Evolutionary conservation across 306 rosid genomes (phyloP).

Genomic region (peach (Prunus persica)): DNA sequence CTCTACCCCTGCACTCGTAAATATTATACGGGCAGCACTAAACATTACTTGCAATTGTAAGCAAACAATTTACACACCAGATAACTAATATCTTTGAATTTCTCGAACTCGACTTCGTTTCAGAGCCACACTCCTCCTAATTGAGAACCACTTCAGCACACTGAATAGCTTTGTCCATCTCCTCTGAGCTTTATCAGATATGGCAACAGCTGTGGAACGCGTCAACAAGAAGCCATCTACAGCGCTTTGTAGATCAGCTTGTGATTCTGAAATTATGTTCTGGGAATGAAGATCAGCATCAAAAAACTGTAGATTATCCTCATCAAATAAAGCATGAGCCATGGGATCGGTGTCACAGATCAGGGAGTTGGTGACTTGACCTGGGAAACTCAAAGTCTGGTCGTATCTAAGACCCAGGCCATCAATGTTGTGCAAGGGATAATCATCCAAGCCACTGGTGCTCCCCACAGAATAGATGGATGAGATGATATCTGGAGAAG

Average conservation of each 20-base stretch:
- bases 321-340: conserved; percentile 56
- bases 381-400: conserved; percentile 50
- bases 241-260: conserved; percentile 58
- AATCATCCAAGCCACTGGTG: conserved; percentile 66
- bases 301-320: conserved; percentile 64
- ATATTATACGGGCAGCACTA: conserved; percentile 29
- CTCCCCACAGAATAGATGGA: conserved; percentile 65
- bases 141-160: conserved; percentile 72
- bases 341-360: conserved; percentile 62
- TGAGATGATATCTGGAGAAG: conserved; percentile 78
- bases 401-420: conserved; percentile 60
- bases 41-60: conserved; percentile 26
- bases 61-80: not conserved
- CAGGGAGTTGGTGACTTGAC: conserved; percentile 56
- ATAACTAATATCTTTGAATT: conserved; percentile 28
- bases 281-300: conserved; percentile 58
- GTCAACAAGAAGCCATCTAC: conserved; percentile 45
- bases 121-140: conserved; percentile 33
- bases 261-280: conserved; percentile 37
- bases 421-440: conserved; percentile 53
- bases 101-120: conserved; percentile 28
- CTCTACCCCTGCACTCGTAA: conserved; percentile 29
- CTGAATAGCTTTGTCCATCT: conserved; percentile 85
- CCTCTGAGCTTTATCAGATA: conserved; percentile 51
- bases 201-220: conserved; percentile 37